Base-by-base conservation (phyloP, 495 filamentous ascomycete genomes). In the Choiromyces venosus region DNA sequence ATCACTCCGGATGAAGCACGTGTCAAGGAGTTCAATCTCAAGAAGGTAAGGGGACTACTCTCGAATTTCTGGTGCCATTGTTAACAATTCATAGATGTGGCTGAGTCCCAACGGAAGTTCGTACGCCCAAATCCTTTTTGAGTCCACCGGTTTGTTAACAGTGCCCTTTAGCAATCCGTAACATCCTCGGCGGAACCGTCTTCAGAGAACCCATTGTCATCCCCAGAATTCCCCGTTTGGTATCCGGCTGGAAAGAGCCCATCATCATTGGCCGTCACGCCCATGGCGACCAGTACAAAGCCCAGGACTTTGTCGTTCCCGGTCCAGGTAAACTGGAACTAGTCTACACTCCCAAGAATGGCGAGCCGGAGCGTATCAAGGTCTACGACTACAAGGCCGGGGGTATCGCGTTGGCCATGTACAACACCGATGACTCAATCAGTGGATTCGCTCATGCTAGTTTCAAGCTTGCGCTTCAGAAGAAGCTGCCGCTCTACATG, bases 181-280 rank as follows among this genome's bases (percentile, higher is more conserved):
- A 99, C 84, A 87, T 88, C 77, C 90, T 99, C 46, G 94, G 93
- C 73, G 95, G 95, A 74, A 99, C 95, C 78, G 94, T 99, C 73
- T 99, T 99, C 89, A 89, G 95, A 83, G 95, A 97, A 84, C 95
- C 95, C 78, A 99, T 99, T 77, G 91, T 99, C 80, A 99, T 99
- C 76, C 90, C 91, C 71, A 87, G 88, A 76, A 92, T 99, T 74
- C 95, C 95, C 70, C 90, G 94, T 78, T 88, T 99, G 65, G 92
- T 99, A 35, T 92, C 93, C 19, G 94, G 94, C 79, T 99, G 95
- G 95, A 96, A 93, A 87, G 92, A 96, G 84, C 91, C 95, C 81
- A 99, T 99, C 83, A 94, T 98, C 82, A 98, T 99, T 79, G 95
- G 95, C 71, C 93, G 95, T 84, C 95, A 99, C 85, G 95, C 95